phyloP scores from a whole-genome alignment of 192 early-diverging fungal genomes.

The Backusella psychrophila region DNA sequence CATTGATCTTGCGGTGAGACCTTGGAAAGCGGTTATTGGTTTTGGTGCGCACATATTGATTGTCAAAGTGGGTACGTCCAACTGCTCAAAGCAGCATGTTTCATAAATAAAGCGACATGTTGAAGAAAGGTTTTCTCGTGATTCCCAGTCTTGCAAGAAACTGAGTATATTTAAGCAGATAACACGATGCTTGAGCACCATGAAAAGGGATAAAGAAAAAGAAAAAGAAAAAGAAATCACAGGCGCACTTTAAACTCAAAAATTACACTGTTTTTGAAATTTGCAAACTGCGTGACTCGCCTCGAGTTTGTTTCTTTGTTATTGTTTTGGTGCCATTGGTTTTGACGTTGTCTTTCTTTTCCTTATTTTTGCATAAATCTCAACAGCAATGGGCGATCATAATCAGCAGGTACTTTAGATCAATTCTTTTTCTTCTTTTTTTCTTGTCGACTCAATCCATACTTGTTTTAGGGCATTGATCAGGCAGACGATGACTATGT shows the following conservation, averaged over 20 bases:
- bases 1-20: too few species aligned
- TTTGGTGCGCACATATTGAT: not conserved
- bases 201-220: too few species aligned
- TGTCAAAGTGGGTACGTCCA: too few species aligned
- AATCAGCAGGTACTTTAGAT: not conserved
- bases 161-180: too few species aligned
- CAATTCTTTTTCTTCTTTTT: not conserved
- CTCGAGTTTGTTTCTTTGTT: not conserved
- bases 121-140: too few species aligned
- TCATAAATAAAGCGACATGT: too few species aligned
- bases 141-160: too few species aligned
- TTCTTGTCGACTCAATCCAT: not conserved
- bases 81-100: too few species aligned
- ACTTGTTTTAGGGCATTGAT: not conserved
- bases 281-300: not conserved
- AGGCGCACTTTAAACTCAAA: not conserved
- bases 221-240: not conserved
- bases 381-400: not conserved
- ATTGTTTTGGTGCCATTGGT: not conserved
- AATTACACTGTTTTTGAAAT: not conserved
- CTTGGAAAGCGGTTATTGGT: too few species aligned
- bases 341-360: not conserved
- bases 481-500: constrained; percentile 60
- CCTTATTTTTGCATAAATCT: not conserved
- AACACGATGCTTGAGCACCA: too few species aligned